Conservation (phyloP, 2,329 filamentous ascomycete genomes). For the Fusarium palustre region DNA sequence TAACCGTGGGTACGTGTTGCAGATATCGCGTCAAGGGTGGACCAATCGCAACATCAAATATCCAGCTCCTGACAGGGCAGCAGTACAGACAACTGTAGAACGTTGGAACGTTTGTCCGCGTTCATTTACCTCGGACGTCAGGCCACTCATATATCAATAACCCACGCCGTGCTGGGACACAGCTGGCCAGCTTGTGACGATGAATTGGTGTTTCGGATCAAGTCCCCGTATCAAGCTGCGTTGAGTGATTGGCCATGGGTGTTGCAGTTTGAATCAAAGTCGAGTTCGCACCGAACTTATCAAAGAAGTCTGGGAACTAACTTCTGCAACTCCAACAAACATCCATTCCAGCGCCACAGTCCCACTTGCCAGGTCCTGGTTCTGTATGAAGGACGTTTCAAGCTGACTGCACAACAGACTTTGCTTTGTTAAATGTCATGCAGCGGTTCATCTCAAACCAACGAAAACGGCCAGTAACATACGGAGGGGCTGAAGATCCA, state of each 20-base stretch:
- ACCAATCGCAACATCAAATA: constrained; percentile 29
- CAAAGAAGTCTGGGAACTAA: background rate
- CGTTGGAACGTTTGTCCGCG: constrained; percentile 4
- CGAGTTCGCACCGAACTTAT: constrained; percentile 28
- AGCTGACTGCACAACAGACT: constrained; percentile 6
- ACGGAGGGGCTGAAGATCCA: constrained; percentile 19
- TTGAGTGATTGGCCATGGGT: constrained; percentile 10
- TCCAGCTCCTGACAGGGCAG: background rate
- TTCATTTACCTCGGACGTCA: constrained; percentile 16
- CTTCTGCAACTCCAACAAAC: constrained; percentile 4
- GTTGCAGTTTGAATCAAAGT: constrained; percentile 19
- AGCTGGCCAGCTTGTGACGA: background rate
- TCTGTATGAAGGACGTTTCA: constrained; percentile 37
- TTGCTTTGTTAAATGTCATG: constrained; percentile 28
- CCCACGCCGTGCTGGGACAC: background rate
- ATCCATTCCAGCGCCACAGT: background rate
- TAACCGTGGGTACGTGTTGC: constrained; percentile 13
- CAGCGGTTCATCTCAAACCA: constrained; percentile 25
- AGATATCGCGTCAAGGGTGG: background rate
- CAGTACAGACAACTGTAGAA: background rate
- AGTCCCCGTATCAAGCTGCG: constrained; percentile 1
- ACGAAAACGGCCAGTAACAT: constrained; percentile 26
- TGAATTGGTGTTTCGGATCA: constrained; percentile 22
- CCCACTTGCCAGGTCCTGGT: constrained; percentile 2
- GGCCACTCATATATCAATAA: constrained; percentile 15